phyloP scores from a whole-genome alignment of 345 rosid species.

The Mallotus nudiflorus region DNA sequence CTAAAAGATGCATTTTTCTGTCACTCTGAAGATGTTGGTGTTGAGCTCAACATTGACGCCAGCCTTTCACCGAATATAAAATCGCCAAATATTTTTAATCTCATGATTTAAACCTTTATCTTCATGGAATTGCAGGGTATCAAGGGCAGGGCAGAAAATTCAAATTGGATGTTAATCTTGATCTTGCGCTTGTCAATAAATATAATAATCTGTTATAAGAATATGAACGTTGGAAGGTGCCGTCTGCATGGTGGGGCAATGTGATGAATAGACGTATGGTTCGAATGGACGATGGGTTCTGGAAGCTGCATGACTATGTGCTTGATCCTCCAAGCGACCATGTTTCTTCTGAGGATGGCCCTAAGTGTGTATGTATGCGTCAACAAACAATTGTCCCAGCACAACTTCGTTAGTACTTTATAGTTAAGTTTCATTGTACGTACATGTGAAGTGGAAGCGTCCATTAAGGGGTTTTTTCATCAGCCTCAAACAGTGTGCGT shows the following conservation, averaged over 20 bases:
- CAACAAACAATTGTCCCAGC: no score
- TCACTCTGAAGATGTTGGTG: slow-evolving; percentile 16
- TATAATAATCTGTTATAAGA: neutral
- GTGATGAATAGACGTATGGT: neutral
- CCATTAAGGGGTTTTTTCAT: no score
- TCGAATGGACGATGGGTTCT: neutral
- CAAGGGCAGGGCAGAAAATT: slow-evolving; percentile 11
- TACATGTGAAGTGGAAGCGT: no score
- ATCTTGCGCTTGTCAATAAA: neutral
- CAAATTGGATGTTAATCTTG: slow-evolving; percentile 3
- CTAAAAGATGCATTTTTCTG: neutral
- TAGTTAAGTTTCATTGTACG: no score
- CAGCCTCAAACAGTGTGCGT: no score
- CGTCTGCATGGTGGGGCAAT: neutral
- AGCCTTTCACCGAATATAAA: neutral
- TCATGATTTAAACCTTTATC: slow-evolving; percentile 22
- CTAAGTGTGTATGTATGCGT: no score
- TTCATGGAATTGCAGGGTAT: slow-evolving; percentile 28
- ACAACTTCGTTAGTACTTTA: no score
- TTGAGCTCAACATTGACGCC: slow-evolving; percentile 11
- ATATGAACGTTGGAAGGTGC: neutral
- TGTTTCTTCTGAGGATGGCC: no score
- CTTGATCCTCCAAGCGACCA: slow-evolving; percentile 11
- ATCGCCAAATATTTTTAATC: neutral
- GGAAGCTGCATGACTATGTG: slow-evolving; percentile 11